Conservation (phyloP, 129 eudicot species). For the Erigeron canadensis region DNA sequence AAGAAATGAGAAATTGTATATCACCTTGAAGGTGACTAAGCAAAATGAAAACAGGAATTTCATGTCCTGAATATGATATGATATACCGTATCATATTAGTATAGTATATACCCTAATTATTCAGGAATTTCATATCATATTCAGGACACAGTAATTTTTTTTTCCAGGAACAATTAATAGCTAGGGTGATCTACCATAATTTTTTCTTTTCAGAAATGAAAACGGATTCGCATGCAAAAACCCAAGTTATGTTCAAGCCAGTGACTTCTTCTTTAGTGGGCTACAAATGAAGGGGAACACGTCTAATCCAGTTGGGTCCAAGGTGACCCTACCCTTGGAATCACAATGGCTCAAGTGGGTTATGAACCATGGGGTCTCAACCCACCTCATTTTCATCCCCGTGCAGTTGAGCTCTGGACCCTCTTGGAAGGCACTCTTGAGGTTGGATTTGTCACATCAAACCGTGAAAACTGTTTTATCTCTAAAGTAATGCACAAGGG, state of each 20-base stretch:
- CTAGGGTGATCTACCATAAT: no score
- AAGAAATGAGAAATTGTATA: no score
- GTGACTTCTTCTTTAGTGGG: conserved; percentile 45
- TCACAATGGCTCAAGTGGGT: conserved; percentile 46
- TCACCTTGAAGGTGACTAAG: no score
- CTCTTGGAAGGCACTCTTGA: conserved; percentile 43
- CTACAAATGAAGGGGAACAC: conserved; percentile 41
- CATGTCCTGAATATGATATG: no score
- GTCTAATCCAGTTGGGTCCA: conserved; percentile 40
- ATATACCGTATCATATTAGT: no score
- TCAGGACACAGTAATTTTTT: no score
- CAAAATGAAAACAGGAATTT: no score
- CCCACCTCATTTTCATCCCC: conserved; percentile 44
- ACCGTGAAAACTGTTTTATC: conserved; percentile 42
- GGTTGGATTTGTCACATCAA: conserved; percentile 47
- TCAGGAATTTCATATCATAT: no score
- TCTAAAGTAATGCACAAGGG: conserved; percentile 35
- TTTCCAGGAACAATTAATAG: no score
- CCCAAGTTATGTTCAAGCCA: conserved; percentile 22
- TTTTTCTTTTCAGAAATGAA: no score
- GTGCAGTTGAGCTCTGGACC: conserved; percentile 38
- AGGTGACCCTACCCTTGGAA: conserved; percentile 43
- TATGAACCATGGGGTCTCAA: conserved; percentile 43
- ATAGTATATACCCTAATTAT: no score
- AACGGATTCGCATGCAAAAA: conserved; percentile 36